Evolutionary conservation across 2,329 filamentous ascomycete genomes (phyloP).

Genomic region (Claviceps maximensis): DNA sequence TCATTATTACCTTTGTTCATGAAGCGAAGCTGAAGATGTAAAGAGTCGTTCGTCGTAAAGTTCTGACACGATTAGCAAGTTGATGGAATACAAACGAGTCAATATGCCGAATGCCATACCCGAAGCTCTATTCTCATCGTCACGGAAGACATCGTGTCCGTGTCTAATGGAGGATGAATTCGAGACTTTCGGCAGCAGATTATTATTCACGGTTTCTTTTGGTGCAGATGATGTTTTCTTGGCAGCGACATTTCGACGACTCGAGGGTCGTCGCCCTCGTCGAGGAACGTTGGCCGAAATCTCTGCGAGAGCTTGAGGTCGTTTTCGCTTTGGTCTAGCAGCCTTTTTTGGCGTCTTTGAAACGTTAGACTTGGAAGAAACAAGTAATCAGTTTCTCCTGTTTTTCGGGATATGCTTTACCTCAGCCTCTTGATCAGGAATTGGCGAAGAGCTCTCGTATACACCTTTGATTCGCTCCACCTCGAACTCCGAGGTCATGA

Average conservation of each 20-base stretch:
- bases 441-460: slow-evolving; percentile 44
- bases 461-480: slow-evolving; percentile 42
- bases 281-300: slow-evolving; percentile 22
- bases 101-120: slow-evolving; percentile 10
- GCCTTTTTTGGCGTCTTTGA: slow-evolving; percentile 18
- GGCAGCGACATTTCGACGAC: slow-evolving; percentile 12
- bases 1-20: slow-evolving; percentile 14
- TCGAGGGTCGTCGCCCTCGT: slow-evolving; percentile 12
- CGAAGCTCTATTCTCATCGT: slow-evolving; percentile 14
- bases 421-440: slow-evolving; percentile 23
- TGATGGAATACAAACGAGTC: background rate
- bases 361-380: background rate
- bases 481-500: slow-evolving; percentile 42
- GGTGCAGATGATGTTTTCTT: slow-evolving; percentile 9
- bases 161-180: slow-evolving; percentile 9
- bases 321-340: slow-evolving; percentile 18
- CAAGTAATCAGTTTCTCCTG: background rate
- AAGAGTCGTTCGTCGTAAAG: slow-evolving; percentile 13
- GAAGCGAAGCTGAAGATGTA: slow-evolving; percentile 8
- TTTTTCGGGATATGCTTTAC: slow-evolving; percentile 23
- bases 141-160: slow-evolving; percentile 18
- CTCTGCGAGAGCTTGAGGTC: slow-evolving; percentile 19
- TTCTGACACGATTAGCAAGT: slow-evolving; percentile 13
- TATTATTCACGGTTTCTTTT: slow-evolving; percentile 2
- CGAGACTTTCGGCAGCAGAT: background rate